Base-by-base conservation (phyloP, 352 stramenopile species). In the Globisporangium polare region DNA sequence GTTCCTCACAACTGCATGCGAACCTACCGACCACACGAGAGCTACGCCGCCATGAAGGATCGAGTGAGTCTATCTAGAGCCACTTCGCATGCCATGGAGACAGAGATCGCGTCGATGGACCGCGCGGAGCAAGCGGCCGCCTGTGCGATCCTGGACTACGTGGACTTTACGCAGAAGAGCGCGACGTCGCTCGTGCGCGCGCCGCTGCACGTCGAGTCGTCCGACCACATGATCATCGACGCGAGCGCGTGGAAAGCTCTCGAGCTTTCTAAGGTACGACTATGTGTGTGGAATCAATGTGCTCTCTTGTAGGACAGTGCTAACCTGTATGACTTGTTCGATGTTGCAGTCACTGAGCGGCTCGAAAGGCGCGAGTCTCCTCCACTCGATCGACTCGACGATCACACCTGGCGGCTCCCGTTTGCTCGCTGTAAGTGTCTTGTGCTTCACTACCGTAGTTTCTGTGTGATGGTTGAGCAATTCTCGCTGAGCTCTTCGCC, bases 161-260 rank as follows among this genome's bases (percentile, higher is more conserved):
- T 90, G 4, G 50, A 72, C 10, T 92, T 90, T 59, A 89, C 83
- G 1, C 77, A 89, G 51, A 71, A 77, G 45, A 71, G 62, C 13
- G 58, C 49, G 20, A 69, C 41, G 20, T 58, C 72, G 10, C 62
- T 81, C 18, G 69, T 88, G 18, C 62, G 68, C 2, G 56, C 62
- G 24, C 79, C 80, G 13, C 59, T 85, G 52, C 78, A 90, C 56
- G 68, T 92, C 24, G 77, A 89, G 56, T 83, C 69, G 24, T 82
- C 74, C 0, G 76, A 89, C 50, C 78, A 89, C 60, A 92, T 92
- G 83, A 84, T 92, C 60, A 90, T 92, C 45, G 83, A 92, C 43
- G 60, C 75, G 0, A 92, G 83, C 26, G 83, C 83, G 6, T 92
- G 83, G 83, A 77, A 77, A 62, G 75, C 78, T 0, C 77, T 92